These are phyloP conservation scores for Penicillium occitanis DNA, from an alignment of 2,329 filamentous ascomycete genomes.

Conservation along the genomic window DNA sequence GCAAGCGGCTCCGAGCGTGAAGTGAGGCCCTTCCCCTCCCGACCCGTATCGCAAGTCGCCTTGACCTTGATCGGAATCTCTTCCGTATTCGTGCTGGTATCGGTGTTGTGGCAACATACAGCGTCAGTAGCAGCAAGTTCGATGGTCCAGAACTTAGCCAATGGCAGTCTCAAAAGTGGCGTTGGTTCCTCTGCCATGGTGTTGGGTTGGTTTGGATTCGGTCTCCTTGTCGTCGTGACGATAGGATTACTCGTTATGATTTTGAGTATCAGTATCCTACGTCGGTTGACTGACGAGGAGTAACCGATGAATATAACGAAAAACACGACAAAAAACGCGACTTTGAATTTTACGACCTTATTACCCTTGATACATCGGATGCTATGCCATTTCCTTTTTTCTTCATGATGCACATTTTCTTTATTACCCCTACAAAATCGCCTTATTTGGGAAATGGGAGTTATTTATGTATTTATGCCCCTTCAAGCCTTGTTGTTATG, in stretches of 20 bases:
- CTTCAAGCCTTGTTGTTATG: background rate
- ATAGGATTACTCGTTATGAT: constrained; percentile 96
- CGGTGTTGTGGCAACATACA: constrained; percentile 69
- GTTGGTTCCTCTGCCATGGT: constrained; percentile 96
- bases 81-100: constrained; percentile 65
- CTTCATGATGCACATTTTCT: constrained; percentile 11
- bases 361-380: background rate
- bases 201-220: constrained; percentile 95
- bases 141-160: constrained; percentile 88
- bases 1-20: constrained; percentile 78
- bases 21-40: constrained; percentile 89
- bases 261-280: constrained; percentile 79
- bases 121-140: constrained; percentile 93
- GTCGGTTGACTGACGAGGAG: constrained; percentile 54
- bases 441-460: constrained; percentile 3
- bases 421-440: background rate
- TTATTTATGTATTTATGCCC: constrained; percentile 3
- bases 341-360: constrained; percentile 1
- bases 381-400: background rate
- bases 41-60: constrained; percentile 87
- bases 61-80: constrained; percentile 83
- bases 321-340: background rate
- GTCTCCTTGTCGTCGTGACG: constrained; percentile 88
- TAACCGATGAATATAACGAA: constrained; percentile 7
- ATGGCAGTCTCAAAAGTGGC: constrained; percentile 80